Evolutionary conservation across 1,139 yeast species (phyloP).

Genomic region (Pichia sp.): DNA sequence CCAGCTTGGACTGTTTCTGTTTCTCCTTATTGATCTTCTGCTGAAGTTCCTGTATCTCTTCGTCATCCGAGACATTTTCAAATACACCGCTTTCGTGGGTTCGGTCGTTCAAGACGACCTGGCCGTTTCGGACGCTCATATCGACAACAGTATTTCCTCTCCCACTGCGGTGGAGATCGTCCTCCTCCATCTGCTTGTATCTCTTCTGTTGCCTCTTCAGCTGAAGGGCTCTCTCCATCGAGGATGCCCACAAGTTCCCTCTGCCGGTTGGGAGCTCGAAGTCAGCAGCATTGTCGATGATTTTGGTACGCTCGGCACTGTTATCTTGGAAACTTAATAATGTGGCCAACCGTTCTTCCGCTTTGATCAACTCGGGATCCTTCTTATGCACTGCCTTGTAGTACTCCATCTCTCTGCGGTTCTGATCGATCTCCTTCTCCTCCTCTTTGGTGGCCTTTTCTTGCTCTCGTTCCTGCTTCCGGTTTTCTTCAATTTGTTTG

Average conservation of each 20-base stretch:
- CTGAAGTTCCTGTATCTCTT: slow-evolving; percentile 37
- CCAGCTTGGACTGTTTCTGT: slow-evolving; percentile 29
- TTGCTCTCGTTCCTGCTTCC: slow-evolving; percentile 34
- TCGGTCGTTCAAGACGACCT: slow-evolving; percentile 43
- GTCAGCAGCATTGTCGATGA: slow-evolving; percentile 92
- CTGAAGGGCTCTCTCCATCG: slow-evolving; percentile 78
- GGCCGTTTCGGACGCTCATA: slow-evolving; percentile 78
- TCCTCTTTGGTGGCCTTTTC: slow-evolving; percentile 36
- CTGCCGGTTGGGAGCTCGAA: slow-evolving; percentile 53
- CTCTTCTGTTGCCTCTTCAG: slow-evolving; percentile 80
- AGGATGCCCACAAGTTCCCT: slow-evolving; percentile 76
- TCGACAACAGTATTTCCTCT: slow-evolving; percentile 71
- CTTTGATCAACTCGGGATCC: slow-evolving; percentile 56
- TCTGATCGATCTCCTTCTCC: slow-evolving; percentile 39
- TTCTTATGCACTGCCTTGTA: slow-evolving; percentile 34
- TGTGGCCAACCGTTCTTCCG: slow-evolving; percentile 68
- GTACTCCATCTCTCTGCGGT: slow-evolving; percentile 38
- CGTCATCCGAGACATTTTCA: slow-evolving; percentile 37
- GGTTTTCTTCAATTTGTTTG: slow-evolving; percentile 42
- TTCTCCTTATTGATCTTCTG: slow-evolving; percentile 33
- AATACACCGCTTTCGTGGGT: slow-evolving; percentile 28
- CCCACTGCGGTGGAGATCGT: slow-evolving; percentile 58
- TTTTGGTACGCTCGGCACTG: slow-evolving; percentile 83
- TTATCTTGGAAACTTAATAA: slow-evolving; percentile 77
- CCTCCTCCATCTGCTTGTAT: slow-evolving; percentile 56